Evolutionary conservation across 2,329 filamentous ascomycete genomes (phyloP), one percentile per base, ranked within the genome.

Genomic region (Pseudohalonectria lignicola): DNA sequence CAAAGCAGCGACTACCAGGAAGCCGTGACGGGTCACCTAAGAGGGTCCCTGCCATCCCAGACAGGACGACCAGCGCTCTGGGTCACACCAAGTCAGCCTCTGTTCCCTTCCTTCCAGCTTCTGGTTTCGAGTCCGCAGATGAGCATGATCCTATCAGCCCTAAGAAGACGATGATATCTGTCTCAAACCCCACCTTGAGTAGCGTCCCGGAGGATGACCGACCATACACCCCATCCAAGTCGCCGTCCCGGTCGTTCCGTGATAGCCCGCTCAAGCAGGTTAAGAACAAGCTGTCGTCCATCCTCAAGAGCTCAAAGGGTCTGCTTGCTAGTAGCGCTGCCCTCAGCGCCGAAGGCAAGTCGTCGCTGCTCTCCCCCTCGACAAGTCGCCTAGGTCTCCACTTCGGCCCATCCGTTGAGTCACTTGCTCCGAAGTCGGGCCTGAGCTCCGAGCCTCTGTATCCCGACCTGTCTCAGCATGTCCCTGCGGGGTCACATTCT

Each of bases 231-330:
- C 63, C 71, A 45, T 55, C 62, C 3, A 77, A 76, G 47, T 78
- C 76, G 1, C 73, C 74, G 0, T 66, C 70, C 5, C 62, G 74
- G 39, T 63, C 55, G 35, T 66, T 74, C 49, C 67, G 70, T 7
- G 87, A 93, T 47, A 90, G 82, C 41, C 86, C 86, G 5, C 60
- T 95, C 42, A 94, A 88, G 58, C 86, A 92, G 37, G 88, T 92
- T 20, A 96, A 94, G 63, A 86, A 84, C 52, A 93, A 87, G 55
- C 68, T 96, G 34, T 93, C 90, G 34, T 94, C 88, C 9, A 87
- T 94, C 42, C 67, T 95, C 49, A 88, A 87, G 59, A 84, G 81
- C 39, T 92, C 88, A 4, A 90, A 84, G 56, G 85, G 82, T 12
- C 74, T 95, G 35, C 80, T 95, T 45, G 86, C 82, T 15, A 93